Evolutionary conservation across 768 basidiomycete species (phyloP), one percentile per base, ranked within the genome.

Genomic region (Trametopsis cervina): DNA sequence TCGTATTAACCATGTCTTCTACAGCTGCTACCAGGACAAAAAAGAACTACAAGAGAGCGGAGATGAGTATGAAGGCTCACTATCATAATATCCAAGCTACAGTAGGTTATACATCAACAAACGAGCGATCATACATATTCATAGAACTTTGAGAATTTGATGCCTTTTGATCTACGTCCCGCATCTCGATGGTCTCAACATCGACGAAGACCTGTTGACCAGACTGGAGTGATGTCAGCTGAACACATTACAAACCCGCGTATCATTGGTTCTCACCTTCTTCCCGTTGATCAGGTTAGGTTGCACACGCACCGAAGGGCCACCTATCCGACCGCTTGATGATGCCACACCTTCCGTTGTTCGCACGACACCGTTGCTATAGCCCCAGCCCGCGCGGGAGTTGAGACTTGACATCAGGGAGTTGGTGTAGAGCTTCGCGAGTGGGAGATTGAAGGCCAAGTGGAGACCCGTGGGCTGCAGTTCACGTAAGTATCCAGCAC

Each of bases 381-480:
- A 45, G 23, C 51, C 55, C 60, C 60, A 63, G n/a, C 54, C 59
- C 13, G 54, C 46, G n/a, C 66, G 61, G 10, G 64, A 55, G 42
- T 66, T 66, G 25, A 68, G 46, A 27, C 57, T 64, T 24, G 65
- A 61, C 60, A 68, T 56, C 13, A 68, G 53, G 2, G 61, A 61
- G 57, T 66, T 66, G 24, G 61, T 63, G 47, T 67, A 67, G 7
- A 67, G 53, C 54, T 67, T 67, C 12, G 61, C 61, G 21, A 67
- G 60, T 1, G 65, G 61, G 17, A 65, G 36, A 42, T 63, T 64
- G 43, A 67, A 61, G 1, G 60, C 26, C 2, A 66, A 57, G 44
- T 65, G 61, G 29, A 33, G 7, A 33, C 9, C 15, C 9, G 7
- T 33, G 7, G 7, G 29, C 29, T 33, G 29, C 29, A 15, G 7